phyloP scores from a whole-genome alignment of 495 filamentous ascomycete genomes.

The Penicillium subrubescens region DNA sequence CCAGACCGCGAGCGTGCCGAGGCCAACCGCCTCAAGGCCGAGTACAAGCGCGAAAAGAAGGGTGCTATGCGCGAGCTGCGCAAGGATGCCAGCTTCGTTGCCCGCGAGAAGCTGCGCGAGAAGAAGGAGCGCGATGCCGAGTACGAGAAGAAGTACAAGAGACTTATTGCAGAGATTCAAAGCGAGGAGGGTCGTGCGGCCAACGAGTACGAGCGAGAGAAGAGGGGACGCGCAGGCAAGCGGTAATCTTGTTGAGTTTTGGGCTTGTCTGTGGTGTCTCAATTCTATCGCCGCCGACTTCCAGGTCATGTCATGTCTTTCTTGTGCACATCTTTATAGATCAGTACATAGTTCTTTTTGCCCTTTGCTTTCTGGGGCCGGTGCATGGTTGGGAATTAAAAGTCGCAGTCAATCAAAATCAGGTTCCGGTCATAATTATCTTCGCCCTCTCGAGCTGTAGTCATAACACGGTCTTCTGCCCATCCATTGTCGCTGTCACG shows the following conservation, averaged over 20 bases:
- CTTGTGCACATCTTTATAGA: slow-evolving; percentile 18
- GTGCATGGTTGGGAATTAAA: slow-evolving; percentile 34
- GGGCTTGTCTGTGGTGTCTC: background rate
- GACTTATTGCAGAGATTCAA: slow-evolving; percentile 90
- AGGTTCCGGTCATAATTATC: too few species aligned
- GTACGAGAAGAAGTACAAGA: slow-evolving; percentile 94
- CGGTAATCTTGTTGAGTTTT: slow-evolving; percentile 34
- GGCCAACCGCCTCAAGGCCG: slow-evolving; percentile 73
- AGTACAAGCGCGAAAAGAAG: slow-evolving; percentile 94
- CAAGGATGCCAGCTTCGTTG: slow-evolving; percentile 91
- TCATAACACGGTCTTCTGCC: too few species aligned
- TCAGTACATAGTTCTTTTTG: slow-evolving; percentile 29
- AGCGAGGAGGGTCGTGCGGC: slow-evolving; percentile 83
- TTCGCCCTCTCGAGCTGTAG: too few species aligned
- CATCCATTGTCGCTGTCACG: too few species aligned
- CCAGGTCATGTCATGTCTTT: slow-evolving; percentile 15
- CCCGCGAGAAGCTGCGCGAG: slow-evolving; percentile 80
- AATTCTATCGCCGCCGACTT: slow-evolving; percentile 3
- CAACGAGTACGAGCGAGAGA: slow-evolving; percentile 89
- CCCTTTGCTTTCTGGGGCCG: slow-evolving; percentile 15
- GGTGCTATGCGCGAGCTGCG: slow-evolving; percentile 90
- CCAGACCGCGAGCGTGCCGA: slow-evolving; percentile 87
- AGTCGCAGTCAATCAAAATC: slow-evolving; percentile 18
- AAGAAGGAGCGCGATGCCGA: slow-evolving; percentile 89
- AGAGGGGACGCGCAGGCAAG: slow-evolving; percentile 66